Evolutionary conservation across 371 early-diverging fungal species (phyloP), one percentile per base, ranked within the genome.

Genomic region (Circinella umbellata): DNA sequence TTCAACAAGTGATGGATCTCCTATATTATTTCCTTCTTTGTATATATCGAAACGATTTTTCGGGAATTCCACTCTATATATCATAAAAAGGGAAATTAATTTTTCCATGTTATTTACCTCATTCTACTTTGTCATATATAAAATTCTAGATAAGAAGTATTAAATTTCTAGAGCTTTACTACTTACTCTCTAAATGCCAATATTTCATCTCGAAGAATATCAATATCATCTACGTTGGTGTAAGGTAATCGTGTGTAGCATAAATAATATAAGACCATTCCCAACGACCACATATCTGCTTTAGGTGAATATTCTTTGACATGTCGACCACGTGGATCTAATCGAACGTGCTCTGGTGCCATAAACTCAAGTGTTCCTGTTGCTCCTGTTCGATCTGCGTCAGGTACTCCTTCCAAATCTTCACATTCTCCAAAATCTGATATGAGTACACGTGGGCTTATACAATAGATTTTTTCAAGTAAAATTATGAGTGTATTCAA

Each of bases 341-440:
- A 46, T 0, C 61, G 69, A 46, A 86, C 77, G 54, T 93, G 85
- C 69, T 94, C 97, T 0, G 98, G 98, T 9, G 98, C 95, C 93
- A 94, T 92, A 70, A 96, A 98, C 64, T 98, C 98, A 18, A 98
- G 77, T 0, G 98, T 98, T 4, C 98, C 98, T 0, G 98, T 98
- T 0, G 95, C 95, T 1, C 98, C 98, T 0, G 96, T 96, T 18
- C 98, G 87, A 66, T 90, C 83, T 5, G 88, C 80, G 64, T 86
- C 84, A 46, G 76, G 74, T 4, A 72, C 64, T n/a, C 84, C 78
- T 49, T 85, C 84, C 48, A 89, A 61, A 47, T 92, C 87, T 73
- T 96, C 98, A 79, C 98, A 98, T 73, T 98, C 98, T 63, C 98
- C 98, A 87, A 98, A 98, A 79, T 98, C 98, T 0, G 96, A 93